Base-by-base conservation (phyloP, 805 yeast species). In the Kodamaea laetipori region DNA sequence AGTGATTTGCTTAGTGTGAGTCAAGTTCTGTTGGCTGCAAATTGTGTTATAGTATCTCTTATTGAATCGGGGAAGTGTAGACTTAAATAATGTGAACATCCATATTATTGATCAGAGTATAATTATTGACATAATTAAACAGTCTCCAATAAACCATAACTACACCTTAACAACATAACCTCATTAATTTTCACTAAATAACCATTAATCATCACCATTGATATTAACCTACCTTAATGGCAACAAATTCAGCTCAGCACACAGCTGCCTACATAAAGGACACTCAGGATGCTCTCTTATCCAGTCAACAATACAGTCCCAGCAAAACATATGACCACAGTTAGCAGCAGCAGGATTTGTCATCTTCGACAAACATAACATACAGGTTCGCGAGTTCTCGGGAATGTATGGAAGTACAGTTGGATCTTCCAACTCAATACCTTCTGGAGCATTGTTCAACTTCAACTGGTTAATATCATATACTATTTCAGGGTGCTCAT, bases 241-340 rank as follows among this genome's bases (percentile, higher is more conserved):
- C 32, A 88, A 65, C 40, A 88, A 57, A 48, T 81, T 78, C 59
- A 82, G 84, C 53, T 77, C 84, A 21, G 73, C 66, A 39, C 88
- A 76, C 17, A 69, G 73, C 50, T 84, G 94, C 42, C 98, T 66
- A 58, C 98, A 94, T 19, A 94, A 68, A 0, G 99, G 98, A 59
- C 99, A 92, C 57, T 90, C 97, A 0, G 89, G 83, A 41, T 77
- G 75, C 51, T 90, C 96, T 49, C 88, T 73, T 46, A 90, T 80
- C 98, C 98, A 92, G 53, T 86, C 95, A 5, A 81, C 73, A 4
- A 90, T 81, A 60, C 98, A 92, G 5, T 71, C 73, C 97, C 98
- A 92, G 64, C 99, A 92, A 61, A 87, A 92, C 11, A 88, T 45
- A 61, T 92, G 99, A 0, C 98, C 99, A 64, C 99, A 92, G 4